These are phyloP conservation scores for Ascocoryne sarcoides DNA, from an alignment of 2,329 filamentous ascomycete species.

Conservation along the genomic window DNA sequence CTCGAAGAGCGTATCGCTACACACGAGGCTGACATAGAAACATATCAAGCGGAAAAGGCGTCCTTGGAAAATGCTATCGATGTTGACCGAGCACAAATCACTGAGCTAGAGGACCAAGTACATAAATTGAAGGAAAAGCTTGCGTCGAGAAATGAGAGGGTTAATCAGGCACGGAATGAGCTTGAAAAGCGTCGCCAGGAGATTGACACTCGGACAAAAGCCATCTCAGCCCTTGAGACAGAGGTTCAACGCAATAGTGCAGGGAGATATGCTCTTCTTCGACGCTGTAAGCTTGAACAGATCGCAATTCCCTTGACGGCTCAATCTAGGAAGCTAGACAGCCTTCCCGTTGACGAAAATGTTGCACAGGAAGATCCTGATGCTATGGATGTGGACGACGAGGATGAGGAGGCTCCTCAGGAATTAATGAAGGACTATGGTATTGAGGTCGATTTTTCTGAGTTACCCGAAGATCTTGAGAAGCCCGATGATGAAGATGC, in stretches of 20 bases:
- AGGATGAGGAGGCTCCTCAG: conserved; percentile 53
- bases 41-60: conserved; percentile 64
- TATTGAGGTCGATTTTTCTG: conserved; percentile 79
- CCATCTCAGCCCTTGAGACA: conserved; percentile 70
- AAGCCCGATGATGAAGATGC: conserved; percentile 61
- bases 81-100: conserved; percentile 65
- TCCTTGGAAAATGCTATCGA: conserved; percentile 66
- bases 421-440: conserved; percentile 79
- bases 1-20: conserved; percentile 59
- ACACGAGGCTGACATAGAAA: conserved; percentile 59
- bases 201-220: conserved; percentile 67
- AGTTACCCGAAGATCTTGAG: conserved; percentile 73
- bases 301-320: conserved; percentile 72
- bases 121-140: conserved; percentile 60
- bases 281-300: conserved; percentile 88
- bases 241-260: conserved; percentile 80
- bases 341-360: conserved; percentile 79
- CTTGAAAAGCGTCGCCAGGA: conserved; percentile 78
- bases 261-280: conserved; percentile 72
- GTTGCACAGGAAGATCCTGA: conserved; percentile 66
- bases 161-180: conserved; percentile 69
- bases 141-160: conserved; percentile 60
- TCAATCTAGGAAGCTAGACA: conserved; percentile 64
- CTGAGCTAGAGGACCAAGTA: conserved; percentile 63
- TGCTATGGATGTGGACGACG: conserved; percentile 80